Conservation (phyloP, 2,329 filamentous ascomycete species). For the Volutella citrinella region DNA sequence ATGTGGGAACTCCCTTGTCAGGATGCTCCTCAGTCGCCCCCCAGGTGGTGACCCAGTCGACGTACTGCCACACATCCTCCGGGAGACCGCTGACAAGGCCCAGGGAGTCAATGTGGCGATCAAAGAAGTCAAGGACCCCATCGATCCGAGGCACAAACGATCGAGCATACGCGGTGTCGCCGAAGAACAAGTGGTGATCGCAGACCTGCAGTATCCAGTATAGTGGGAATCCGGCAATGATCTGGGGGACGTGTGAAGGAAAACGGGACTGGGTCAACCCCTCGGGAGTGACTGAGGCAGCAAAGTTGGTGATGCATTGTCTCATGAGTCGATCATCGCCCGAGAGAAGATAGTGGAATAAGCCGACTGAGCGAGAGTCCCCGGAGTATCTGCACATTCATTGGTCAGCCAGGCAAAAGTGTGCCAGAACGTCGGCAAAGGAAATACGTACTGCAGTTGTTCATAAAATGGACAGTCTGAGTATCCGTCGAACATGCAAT, state of each 20-base stretch:
- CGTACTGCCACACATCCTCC: conserved; percentile 32
- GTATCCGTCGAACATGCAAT: conserved; percentile 30
- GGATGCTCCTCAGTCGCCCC: conserved; percentile 11
- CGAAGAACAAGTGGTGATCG: conserved; percentile 36
- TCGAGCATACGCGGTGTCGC: conserved; percentile 26
- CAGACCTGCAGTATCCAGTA: conserved; percentile 35
- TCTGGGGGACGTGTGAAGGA: conserved; percentile 33
- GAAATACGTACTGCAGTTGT: conserved; percentile 29
- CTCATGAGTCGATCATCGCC: conserved; percentile 30
- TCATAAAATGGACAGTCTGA: conserved; percentile 35
- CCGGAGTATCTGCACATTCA: conserved; percentile 7
- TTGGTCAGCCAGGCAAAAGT: not conserved
- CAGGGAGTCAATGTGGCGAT: conserved; percentile 10
- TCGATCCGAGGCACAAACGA: conserved; percentile 31
- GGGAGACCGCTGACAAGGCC: conserved; percentile 15
- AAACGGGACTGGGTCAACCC: conserved; percentile 34
- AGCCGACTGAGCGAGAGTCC: conserved; percentile 18
- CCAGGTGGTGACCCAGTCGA: conserved; percentile 30
- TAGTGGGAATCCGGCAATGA: conserved; percentile 36
- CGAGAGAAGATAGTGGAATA: conserved; percentile 30
- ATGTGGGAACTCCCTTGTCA: conserved; percentile 34
- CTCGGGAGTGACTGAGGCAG: conserved; percentile 18
- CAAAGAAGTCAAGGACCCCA: conserved; percentile 32
- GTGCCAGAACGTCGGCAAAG: conserved; percentile 9
- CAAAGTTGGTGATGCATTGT: conserved; percentile 28